Base-by-base conservation (phyloP, 208 protist species). In the Crithidia fasciculata region DNA sequence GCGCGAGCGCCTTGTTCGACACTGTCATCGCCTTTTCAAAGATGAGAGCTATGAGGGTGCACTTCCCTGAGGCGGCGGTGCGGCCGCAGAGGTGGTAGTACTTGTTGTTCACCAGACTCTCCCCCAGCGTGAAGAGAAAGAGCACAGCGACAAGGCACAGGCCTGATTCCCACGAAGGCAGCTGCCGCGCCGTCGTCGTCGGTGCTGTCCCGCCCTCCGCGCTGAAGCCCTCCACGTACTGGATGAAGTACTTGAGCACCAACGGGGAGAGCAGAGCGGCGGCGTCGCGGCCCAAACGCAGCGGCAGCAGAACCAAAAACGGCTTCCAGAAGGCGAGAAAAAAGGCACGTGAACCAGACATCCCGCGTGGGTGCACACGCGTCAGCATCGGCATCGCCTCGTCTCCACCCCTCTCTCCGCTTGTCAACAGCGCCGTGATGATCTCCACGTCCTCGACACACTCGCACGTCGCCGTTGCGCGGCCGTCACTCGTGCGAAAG, bases 21-120 rank as follows among this genome's bases (percentile, higher is more conserved):
- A 94, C 74, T 13, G 72, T 83, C 6, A 95, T 72, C 8, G 86
- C 80, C 70, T 98, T 98, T 28, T 84, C 75, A 59, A 96, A 97
- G 49, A 98, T 61, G 28, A 86, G 58, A 5, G 68, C 78, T 13
- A 81, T 80, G 12, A 96, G 72, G 0, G 92, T 89, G 53, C 75
- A 87, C 16, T 83, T 76, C 52, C 92, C 81, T 7, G 63, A 74
- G 18, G 86, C 59, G 10, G 83, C 87, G 49, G 75, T 64, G 18
- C 79, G 72, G 16, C 72, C 81, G 19, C 78, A 71, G 15, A 86
- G 40, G 54, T 92, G 83, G 57, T 89, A 87, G 62, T 88, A 81
- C 45, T 89, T 69, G 57, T 90, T 74, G 4, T 73, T 60, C 19
- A 73, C 67, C 15, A 83, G 62, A 41, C 88, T 86, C 59, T 92